These are phyloP conservation scores for Kwoniella newhampshirensis DNA, from an alignment of 768 basidiomycete genomes.

Conservation along the genomic window DNA sequence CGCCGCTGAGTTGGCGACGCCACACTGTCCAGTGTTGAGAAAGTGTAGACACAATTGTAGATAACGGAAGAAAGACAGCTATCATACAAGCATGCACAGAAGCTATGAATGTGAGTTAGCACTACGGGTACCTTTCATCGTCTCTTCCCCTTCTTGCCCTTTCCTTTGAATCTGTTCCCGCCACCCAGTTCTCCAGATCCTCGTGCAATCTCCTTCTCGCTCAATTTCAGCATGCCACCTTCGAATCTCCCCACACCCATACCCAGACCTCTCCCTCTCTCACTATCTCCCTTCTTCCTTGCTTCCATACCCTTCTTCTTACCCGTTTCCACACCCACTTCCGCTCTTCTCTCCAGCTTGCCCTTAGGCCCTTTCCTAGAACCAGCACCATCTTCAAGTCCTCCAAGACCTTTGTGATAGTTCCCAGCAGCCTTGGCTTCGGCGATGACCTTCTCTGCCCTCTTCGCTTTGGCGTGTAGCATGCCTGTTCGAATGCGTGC, in stretches of 20 bases:
- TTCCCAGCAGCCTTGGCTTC: constrained; percentile 44
- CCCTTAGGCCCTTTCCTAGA: constrained; percentile 20
- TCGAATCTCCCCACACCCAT: constrained; percentile 51
- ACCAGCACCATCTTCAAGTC: constrained; percentile 30
- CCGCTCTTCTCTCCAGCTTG: constrained; percentile 22
- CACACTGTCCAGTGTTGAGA: too few relatives aligned
- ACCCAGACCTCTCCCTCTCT: constrained; percentile 44
- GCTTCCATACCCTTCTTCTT: constrained; percentile 36
- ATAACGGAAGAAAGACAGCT: too few relatives aligned
- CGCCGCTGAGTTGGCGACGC: too few relatives aligned
- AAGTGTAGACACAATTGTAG: too few relatives aligned
- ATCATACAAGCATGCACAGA: too few relatives aligned
- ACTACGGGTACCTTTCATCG: too few relatives aligned
- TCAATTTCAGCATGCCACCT: constrained; percentile 49
- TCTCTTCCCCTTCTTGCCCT: too few relatives aligned
- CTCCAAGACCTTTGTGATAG: constrained; percentile 39
- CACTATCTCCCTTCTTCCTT: constrained; percentile 35
- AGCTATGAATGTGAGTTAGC: too few relatives aligned
- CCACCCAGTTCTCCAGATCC: constrained; percentile 10
- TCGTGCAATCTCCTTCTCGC: constrained; percentile 47
- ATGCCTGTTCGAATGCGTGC: constrained; percentile 50
- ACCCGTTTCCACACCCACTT: constrained; percentile 12
- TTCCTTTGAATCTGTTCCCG: too few relatives aligned
- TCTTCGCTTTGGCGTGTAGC: constrained; percentile 34
- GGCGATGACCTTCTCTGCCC: constrained; percentile 29